Conservation (phyloP, 2,329 filamentous ascomycete genomes). For the Alternaria sp. region DNA sequence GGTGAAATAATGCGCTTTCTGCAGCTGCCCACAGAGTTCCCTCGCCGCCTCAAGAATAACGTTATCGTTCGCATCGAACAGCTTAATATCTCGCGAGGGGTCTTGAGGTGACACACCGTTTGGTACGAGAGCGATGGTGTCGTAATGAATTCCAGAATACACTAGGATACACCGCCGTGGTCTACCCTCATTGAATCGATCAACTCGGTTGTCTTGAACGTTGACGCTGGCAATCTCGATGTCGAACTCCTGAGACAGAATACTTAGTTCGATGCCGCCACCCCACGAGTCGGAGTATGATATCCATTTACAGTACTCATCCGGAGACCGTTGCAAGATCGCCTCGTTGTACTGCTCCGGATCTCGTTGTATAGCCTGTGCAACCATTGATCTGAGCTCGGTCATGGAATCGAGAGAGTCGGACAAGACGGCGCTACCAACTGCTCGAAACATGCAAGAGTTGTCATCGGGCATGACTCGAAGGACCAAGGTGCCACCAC, state of each 20-base stretch:
- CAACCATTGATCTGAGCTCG: conserved; percentile 79
- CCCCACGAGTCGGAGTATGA: conserved; percentile 85
- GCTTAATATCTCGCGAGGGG: conserved; percentile 79
- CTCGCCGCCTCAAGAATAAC: conserved; percentile 66
- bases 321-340: conserved; percentile 74
- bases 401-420: conserved; percentile 70
- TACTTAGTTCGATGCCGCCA: conserved; percentile 87
- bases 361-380: conserved; percentile 77
- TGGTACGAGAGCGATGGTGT: conserved; percentile 78
- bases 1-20: conserved; percentile 82
- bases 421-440: conserved; percentile 79
- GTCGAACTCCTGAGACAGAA: conserved; percentile 83
- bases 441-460: conserved; percentile 89
- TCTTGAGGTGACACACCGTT: conserved; percentile 67
- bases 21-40: conserved; percentile 65
- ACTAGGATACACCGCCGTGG: conserved; percentile 77
- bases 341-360: conserved; percentile 77
- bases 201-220: conserved; percentile 72
- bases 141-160: conserved; percentile 94
- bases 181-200: conserved; percentile 78
- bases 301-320: conserved; percentile 83
- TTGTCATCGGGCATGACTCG: conserved; percentile 98
- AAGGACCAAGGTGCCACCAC: conserved; percentile 70
- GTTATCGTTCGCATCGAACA: conserved; percentile 69
- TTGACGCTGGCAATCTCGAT: conserved; percentile 87